Conservation (phyloP, 495 filamentous ascomycete genomes). For the Aspergillus taichungensis region DNA sequence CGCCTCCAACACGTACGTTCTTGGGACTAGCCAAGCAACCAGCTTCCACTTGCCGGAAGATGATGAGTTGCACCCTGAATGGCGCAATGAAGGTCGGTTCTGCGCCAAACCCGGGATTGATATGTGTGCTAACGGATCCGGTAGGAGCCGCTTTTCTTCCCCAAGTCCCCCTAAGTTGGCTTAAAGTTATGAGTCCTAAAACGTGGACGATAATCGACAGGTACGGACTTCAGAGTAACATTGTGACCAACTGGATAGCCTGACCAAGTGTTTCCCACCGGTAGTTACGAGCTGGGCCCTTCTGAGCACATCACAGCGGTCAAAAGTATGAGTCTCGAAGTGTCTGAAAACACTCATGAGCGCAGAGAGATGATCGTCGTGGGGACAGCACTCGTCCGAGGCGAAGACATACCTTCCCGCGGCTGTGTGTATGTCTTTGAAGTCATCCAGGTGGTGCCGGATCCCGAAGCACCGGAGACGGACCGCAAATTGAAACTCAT, state of each 20-base stretch:
- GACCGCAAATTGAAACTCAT: slow-evolving; percentile 76
- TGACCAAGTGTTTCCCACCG: slow-evolving; percentile 3
- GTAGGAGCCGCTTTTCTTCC: slow-evolving; percentile 54
- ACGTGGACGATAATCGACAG: slow-evolving; percentile 72
- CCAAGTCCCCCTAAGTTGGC: slow-evolving; percentile 50
- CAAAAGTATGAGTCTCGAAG: slow-evolving; percentile 74
- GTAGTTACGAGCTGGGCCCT: slow-evolving; percentile 48
- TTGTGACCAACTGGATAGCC: neutral
- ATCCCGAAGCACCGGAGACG: slow-evolving; percentile 77
- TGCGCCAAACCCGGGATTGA: neutral
- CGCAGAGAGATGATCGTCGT: slow-evolving; percentile 72
- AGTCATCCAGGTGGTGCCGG: slow-evolving; percentile 80
- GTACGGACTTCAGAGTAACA: slow-evolving; percentile 26
- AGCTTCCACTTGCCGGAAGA: slow-evolving; percentile 77
- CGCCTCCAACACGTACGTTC: slow-evolving; percentile 62
- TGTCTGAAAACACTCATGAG: slow-evolving; percentile 83
- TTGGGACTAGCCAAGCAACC: slow-evolving; percentile 55
- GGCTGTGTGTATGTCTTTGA: slow-evolving; percentile 91
- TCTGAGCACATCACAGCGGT: slow-evolving; percentile 72
- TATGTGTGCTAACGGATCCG: slow-evolving; percentile 9
- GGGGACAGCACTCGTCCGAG: slow-evolving; percentile 72
- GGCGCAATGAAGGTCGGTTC: slow-evolving; percentile 58
- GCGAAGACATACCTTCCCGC: slow-evolving; percentile 78
- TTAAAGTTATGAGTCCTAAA: slow-evolving; percentile 67
- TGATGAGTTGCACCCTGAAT: slow-evolving; percentile 73